These are phyloP conservation scores for Mortierella sp. DNA, from an alignment of 371 early-diverging fungal genomes.

Conservation along the genomic window DNA sequence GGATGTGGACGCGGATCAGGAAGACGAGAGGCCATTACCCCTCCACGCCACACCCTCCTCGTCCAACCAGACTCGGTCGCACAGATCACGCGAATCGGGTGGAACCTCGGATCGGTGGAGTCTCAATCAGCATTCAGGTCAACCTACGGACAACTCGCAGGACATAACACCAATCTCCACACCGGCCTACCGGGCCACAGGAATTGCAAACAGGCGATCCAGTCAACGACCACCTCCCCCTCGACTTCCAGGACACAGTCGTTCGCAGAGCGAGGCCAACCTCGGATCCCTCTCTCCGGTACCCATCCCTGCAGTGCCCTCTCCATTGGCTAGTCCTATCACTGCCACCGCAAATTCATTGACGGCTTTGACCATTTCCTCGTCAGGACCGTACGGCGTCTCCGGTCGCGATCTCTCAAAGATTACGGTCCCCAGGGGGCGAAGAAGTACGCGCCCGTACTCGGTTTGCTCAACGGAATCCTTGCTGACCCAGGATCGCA, in stretches of 20 bases:
- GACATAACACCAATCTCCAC: not conserved
- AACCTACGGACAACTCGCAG: not conserved
- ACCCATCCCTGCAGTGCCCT: conserved; percentile 18
- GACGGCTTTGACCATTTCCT: conserved; percentile 42
- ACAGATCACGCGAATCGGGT: conserved; percentile 2
- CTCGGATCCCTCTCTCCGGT: conserved; percentile 12
- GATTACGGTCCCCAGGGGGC: conserved; percentile 39
- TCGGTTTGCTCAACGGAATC: conserved; percentile 26
- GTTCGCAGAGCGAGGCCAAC: conserved; percentile 7
- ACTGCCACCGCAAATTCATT: conserved; percentile 46
- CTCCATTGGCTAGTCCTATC: conserved; percentile 46
- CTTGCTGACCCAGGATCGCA: conserved; percentile 18
- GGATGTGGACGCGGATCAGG: not conserved
- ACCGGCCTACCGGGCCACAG: not conserved
- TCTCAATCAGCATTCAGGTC: not conserved
- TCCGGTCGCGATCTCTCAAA: conserved; percentile 37
- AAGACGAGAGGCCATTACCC: not conserved
- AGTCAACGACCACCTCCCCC: conserved; percentile 17
- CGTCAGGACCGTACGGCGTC: conserved; percentile 7
- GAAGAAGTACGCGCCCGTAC: conserved; percentile 29
- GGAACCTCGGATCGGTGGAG: not conserved
- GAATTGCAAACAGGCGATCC: not conserved
- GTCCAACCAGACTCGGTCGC: not conserved
- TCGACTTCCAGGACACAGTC: conserved; percentile 19
- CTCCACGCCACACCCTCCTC: not conserved